Evolutionary conservation across 345 rosid genomes (phyloP).

Genomic region (Stellera chamaejasme): DNA sequence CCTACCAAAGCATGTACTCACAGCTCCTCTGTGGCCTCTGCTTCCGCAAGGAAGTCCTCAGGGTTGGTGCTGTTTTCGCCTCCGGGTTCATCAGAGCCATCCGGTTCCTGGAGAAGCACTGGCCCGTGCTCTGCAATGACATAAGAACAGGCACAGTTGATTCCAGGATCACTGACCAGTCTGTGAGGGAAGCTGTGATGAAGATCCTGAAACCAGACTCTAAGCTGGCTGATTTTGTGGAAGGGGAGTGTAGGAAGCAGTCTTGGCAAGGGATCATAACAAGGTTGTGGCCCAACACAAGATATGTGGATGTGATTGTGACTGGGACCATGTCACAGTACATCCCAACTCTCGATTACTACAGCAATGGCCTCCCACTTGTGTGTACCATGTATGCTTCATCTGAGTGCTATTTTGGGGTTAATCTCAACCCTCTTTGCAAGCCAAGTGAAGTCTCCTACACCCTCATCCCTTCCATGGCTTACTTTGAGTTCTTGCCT

Average conservation of each 20-base stretch:
- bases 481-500: slow-evolving; percentile 89
- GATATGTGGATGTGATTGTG: slow-evolving; percentile 92
- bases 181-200: slow-evolving; percentile 48
- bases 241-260: slow-evolving; percentile 39
- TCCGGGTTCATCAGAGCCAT: slow-evolving; percentile 79
- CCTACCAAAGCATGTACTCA: slow-evolving; percentile 79
- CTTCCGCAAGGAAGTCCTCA: slow-evolving; percentile 54
- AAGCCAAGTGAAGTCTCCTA: slow-evolving; percentile 87
- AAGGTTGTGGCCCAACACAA: slow-evolving; percentile 72
- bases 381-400: slow-evolving; percentile 99
- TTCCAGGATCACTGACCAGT: slow-evolving; percentile 44
- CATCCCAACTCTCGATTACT: slow-evolving; percentile 85
- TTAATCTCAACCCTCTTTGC: slow-evolving; percentile 75
- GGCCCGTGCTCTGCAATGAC: slow-evolving; percentile 40
- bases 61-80: slow-evolving; percentile 81
- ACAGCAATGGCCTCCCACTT: slow-evolving; percentile 78
- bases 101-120: slow-evolving; percentile 63
- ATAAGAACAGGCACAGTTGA: slow-evolving; percentile 42
- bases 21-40: slow-evolving; percentile 73
- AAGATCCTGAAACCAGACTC: slow-evolving; percentile 59
- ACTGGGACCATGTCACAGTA: slow-evolving; percentile 99
- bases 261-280: slow-evolving; percentile 76
- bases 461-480: slow-evolving; percentile 88
- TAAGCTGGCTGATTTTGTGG: slow-evolving; percentile 49
- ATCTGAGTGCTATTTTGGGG: slow-evolving; percentile 92